Percentiles rank a stretch among this genome's conserved stretches.
Evolutionary conservation across 2,329 filamentous ascomycete species (phyloP).

Genomic region (Ophiostoma tasmaniense): DNA sequence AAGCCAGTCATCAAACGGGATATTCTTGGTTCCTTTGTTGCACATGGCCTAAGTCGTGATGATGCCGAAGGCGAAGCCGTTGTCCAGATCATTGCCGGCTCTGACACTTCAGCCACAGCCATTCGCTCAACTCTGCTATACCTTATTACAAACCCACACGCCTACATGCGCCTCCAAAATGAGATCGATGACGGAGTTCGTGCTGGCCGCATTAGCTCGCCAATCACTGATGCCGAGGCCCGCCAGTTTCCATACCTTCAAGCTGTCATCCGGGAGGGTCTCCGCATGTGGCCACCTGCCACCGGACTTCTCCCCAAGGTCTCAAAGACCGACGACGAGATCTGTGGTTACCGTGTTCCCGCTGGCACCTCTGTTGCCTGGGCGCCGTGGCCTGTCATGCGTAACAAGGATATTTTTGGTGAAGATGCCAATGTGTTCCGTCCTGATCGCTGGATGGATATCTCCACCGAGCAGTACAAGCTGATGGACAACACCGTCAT

Average conservation of each 20-base stretch:
- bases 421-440: conserved; percentile 34
- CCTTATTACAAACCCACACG: conserved; percentile 23
- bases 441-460: conserved; percentile 39
- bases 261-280: conserved; percentile 41
- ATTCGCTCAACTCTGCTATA: conserved; percentile 25
- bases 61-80: conserved; percentile 38
- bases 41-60: conserved; percentile 31
- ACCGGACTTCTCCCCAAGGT: conserved; percentile 26
- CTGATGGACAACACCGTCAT: conserved; percentile 28
- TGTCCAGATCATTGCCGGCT: conserved; percentile 30
- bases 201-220: conserved; percentile 26
- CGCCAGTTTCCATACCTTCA: conserved; percentile 38
- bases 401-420: conserved; percentile 31
- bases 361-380: conserved; percentile 34
- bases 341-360: conserved; percentile 35
- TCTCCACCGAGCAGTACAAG: conserved; percentile 20
- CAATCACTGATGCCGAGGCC: conserved; percentile 31
- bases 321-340: conserved; percentile 31
- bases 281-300: conserved; percentile 39
- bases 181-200: conserved; percentile 32
- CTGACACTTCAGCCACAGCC: conserved; percentile 26
- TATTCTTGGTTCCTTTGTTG: conserved; percentile 34
- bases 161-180: conserved; percentile 22
- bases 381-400: conserved; percentile 27
- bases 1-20: conserved; percentile 24